Base-by-base conservation (phyloP, 305 asterid species). In the Lippia alba region DNA sequence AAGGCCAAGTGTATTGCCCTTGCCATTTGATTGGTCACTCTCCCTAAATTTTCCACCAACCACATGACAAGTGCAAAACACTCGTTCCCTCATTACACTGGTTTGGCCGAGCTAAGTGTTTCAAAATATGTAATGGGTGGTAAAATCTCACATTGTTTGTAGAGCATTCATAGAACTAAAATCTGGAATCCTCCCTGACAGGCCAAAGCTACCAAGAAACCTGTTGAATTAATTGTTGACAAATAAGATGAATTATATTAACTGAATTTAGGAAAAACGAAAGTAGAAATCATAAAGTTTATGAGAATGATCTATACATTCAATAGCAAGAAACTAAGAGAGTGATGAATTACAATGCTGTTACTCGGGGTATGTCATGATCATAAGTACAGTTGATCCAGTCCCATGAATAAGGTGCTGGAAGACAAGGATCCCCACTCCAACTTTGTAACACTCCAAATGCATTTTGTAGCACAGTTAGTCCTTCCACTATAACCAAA, bases 401-500 rank as follows among this genome's bases (percentile, higher is more conserved):
- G 7, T 91, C 96, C 94, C 96, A 91, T 10, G 88, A 48, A 72
- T 80, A 89, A 12, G 88, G 79, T 6, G 86, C 71, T 14, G 96
- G 97, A 44, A 89, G 87, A 68, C 96, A 89, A 8, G 96, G 97
- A 74, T 91, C 97, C 0, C 94, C 94, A 1, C 72, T 65, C 94
- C 91, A 89, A 2, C 69, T 78, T 77, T 76, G 73, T 46, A 89
- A 65, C 49, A 58, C 74, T 0, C 53, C 61, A 18, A 84, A 91
- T 4, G 75, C 60, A 0, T 24, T 44, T 84, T 72, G 86, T 71
- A 91, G 62, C 6, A 79, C 66, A 72, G 53, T 65, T 71, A 91
- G 56, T 8, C 92, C 90, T 51, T 65, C 62, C 73, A 84, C 96
- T 87, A 46, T 8, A 68, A 8, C 12, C 41, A 68, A 17, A 57